Base-by-base conservation (phyloP, 2,329 filamentous ascomycete genomes). In the Xylariaceae sp. region DNA sequence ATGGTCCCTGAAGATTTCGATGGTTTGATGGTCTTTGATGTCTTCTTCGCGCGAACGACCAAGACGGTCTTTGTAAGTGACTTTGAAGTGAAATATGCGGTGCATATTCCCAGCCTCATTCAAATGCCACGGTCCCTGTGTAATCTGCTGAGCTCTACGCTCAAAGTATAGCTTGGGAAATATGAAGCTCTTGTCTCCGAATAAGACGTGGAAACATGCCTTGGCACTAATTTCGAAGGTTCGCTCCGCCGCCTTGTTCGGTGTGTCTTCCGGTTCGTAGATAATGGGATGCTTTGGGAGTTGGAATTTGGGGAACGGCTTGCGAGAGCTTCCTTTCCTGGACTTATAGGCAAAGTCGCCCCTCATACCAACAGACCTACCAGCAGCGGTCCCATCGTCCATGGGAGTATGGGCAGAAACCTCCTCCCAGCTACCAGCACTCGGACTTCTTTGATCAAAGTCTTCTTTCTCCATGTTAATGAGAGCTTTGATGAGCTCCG, bases 121-220 rank as follows among this genome's bases (percentile, higher is more conserved):
- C 47, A 85, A 77, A 19, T 79, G 76, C 94, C 94, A 99, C 0
- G 92, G 89, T 0, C 89, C 88, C 71, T 96, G 91, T 2, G 87
- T 84, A 59, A 96, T 91, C 59, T 86, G 84, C 69, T 86, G 82
- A 11, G 88, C 89, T 64, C 85, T 81, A 50, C 88, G 81, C 68
- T 95, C 90, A 68, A 89, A 87, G 68, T 96, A 92, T 32, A 97
- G 77, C 65, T 92, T 85, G 64, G 94, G 90, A 73, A 96, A 99
- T 40, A 97, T 86, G 35, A 91, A 89, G 68, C 89, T 95, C 73
- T 92, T 95, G 71, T 99, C 94, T 39, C 94, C 94, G 71, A 97
- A 99, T 50, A 99, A 80, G 12, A 97, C 89, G 67, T 97, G 92
- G 70, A 97, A 99, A 55, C 96, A 84, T 0, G 89, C 90, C 71